phyloP scores from a whole-genome alignment of 768 basidiomycete genomes.

The Plicaturopsis crispa region DNA sequence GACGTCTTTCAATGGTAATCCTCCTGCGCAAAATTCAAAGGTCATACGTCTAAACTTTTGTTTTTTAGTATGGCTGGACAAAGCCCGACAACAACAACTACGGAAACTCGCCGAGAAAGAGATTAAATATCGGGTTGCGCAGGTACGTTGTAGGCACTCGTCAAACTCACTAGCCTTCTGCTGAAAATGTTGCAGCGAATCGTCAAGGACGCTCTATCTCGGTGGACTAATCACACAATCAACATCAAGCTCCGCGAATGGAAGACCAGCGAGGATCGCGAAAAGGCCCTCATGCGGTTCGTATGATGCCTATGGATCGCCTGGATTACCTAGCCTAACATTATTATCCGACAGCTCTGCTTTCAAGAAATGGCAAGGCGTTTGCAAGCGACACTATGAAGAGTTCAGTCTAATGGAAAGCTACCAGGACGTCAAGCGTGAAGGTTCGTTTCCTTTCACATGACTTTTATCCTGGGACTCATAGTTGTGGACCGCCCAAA shows the following conservation, averaged over 20 bases:
- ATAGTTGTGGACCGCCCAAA: conserved; percentile 19
- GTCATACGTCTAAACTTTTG: conserved; percentile 10
- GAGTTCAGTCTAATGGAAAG: conserved; percentile 78
- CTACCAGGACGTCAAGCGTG: conserved; percentile 71
- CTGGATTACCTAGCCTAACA: neutral
- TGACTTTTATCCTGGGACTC: conserved; percentile 1
- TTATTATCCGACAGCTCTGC: conserved; percentile 31
- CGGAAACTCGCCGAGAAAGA: conserved; percentile 35
- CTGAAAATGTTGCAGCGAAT: conserved; percentile 35
- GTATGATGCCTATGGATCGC: neutral
- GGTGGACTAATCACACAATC: conserved; percentile 71
- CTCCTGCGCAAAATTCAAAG: neutral
- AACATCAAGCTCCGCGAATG: conserved; percentile 67
- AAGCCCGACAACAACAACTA: conserved; percentile 28
- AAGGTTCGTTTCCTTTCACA: conserved; percentile 39
- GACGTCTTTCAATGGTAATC: conserved; percentile 28
- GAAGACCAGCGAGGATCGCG: conserved; percentile 44
- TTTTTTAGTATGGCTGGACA: conserved; percentile 39
- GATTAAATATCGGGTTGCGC: conserved; percentile 29
- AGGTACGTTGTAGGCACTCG: conserved; percentile 23
- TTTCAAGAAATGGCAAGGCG: conserved; percentile 64
- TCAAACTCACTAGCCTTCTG: neutral
- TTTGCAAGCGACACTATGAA: conserved; percentile 57
- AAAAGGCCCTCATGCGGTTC: conserved; percentile 30
- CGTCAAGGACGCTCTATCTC: conserved; percentile 35